Conservation (phyloP, 441 rosid genomes). For the Erodium texanum region DNA sequence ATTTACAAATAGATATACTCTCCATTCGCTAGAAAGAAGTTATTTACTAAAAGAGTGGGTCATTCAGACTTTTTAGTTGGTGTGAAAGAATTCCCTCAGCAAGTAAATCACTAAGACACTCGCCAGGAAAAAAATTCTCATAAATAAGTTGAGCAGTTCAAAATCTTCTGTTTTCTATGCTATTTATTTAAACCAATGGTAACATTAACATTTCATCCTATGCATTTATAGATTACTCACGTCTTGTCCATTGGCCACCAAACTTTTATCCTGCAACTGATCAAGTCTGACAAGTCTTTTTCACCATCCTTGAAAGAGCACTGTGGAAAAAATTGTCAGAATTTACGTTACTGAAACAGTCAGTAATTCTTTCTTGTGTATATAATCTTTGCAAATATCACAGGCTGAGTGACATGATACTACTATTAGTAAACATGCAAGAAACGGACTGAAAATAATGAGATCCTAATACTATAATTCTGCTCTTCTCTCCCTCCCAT, state of each 20-base stretch:
- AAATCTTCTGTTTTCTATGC: too few relatives aligned
- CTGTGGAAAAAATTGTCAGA: constrained; percentile 37
- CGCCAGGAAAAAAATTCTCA: too few relatives aligned
- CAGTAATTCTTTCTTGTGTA: background rate
- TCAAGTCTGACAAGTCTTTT: constrained; percentile 54
- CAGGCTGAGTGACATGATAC: background rate
- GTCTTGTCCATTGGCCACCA: constrained; percentile 99
- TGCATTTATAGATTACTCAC: constrained; percentile 39
- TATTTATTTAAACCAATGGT: too few relatives aligned
- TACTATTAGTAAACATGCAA: background rate
- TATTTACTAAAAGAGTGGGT: too few relatives aligned
- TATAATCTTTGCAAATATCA: background rate
- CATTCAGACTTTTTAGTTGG: too few relatives aligned
- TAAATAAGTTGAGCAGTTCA: too few relatives aligned
- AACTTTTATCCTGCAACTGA: constrained; percentile 78
- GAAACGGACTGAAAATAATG: background rate
- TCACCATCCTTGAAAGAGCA: constrained; percentile 49
- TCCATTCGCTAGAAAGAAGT: too few relatives aligned
- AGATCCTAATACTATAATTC: background rate
- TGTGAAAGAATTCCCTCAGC: too few relatives aligned
- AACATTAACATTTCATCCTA: background rate
- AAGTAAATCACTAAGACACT: too few relatives aligned
- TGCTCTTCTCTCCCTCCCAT: background rate
- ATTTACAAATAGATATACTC: background rate
- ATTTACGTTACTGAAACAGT: constrained; percentile 6